phyloP scores from a whole-genome alignment of 1,284 basidiomycete genomes.

The Phylloboletellus chloephorus region DNA sequence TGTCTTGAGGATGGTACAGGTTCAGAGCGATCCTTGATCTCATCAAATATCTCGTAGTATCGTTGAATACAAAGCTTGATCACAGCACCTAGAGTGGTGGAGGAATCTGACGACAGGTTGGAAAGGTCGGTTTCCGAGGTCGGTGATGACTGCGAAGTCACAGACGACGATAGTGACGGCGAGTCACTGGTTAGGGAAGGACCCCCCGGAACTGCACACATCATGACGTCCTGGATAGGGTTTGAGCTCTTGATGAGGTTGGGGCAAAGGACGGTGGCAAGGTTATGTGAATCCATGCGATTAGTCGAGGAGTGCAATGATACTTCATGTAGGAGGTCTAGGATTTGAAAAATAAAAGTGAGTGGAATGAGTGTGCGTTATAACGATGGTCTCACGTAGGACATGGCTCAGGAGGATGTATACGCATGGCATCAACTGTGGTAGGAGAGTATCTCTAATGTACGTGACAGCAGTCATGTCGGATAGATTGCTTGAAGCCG shows the following conservation, averaged over 20 bases:
- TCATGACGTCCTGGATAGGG: constrained; percentile 64
- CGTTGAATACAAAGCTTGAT: constrained; percentile 74
- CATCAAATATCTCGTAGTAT: constrained; percentile 83
- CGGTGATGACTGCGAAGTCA: constrained; percentile 16
- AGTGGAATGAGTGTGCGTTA: constrained; percentile 9
- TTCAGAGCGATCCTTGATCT: constrained; percentile 62
- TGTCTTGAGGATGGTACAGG: constrained; percentile 37
- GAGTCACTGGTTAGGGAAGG: constrained; percentile 24
- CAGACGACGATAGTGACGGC: constrained; percentile 17
- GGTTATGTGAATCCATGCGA: constrained; percentile 79
- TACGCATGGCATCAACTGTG: constrained; percentile 62
- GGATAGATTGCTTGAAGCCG: constrained; percentile 44
- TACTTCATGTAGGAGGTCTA: constrained; percentile 75
- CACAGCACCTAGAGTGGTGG: constrained; percentile 64
- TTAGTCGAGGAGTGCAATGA: constrained; percentile 60
- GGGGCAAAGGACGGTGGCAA: constrained; percentile 72
- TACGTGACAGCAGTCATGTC: constrained; percentile 58
- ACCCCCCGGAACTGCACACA: constrained; percentile 58
- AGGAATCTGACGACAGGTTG: constrained; percentile 23
- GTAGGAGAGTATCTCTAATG: constrained; percentile 61
- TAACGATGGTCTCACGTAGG: constrained; percentile 52
- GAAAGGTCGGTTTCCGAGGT: constrained; percentile 22
- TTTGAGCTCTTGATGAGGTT: constrained; percentile 70
- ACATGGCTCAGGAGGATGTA: constrained; percentile 69
- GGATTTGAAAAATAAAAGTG: constrained; percentile 10